Evolutionary conservation across 441 rosid genomes (phyloP).

Genomic region (Bruguiera hainesii): DNA sequence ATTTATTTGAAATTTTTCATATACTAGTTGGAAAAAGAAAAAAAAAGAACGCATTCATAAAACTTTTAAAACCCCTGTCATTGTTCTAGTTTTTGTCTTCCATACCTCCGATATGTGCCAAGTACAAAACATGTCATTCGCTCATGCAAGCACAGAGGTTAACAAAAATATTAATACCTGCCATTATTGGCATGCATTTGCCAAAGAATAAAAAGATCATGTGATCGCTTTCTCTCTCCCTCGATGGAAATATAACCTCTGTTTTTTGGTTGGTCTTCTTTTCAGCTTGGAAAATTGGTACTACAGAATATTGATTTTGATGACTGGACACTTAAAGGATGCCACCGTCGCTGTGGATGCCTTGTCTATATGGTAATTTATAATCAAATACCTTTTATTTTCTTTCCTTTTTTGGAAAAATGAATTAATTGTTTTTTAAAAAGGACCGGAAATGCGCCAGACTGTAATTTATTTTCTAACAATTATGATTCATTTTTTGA

Average conservation of each 20-base stretch:
- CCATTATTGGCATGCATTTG: no score
- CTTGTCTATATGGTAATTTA: constrained; percentile 46
- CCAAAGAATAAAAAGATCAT: no score
- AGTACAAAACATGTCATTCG: no score
- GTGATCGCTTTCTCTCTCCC: no score
- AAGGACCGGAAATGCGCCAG: neutral
- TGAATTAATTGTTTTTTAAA: neutral
- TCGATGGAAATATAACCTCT: neutral
- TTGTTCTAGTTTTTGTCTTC: neutral
- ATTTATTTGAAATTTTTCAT: no score
- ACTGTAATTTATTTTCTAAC: no score
- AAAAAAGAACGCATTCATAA: no score
- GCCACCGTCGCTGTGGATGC: constrained; percentile 59
- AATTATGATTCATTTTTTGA: no score
- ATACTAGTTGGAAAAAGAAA: no score
- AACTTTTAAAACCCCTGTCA: no score
- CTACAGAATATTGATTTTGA: constrained; percentile 47
- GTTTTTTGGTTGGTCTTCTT: neutral
- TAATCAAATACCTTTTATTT: neutral
- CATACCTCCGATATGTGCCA: neutral
- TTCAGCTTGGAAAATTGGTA: constrained; percentile 48
- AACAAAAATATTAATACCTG: no score
- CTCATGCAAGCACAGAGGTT: no score
- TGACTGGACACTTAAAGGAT: constrained; percentile 46
- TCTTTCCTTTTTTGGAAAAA: neutral